A percentile compares a stretch with the other conserved stretches of the same genome.
Conservation (phyloP, 257 asterid species). For the Penstemon barbatus region DNA sequence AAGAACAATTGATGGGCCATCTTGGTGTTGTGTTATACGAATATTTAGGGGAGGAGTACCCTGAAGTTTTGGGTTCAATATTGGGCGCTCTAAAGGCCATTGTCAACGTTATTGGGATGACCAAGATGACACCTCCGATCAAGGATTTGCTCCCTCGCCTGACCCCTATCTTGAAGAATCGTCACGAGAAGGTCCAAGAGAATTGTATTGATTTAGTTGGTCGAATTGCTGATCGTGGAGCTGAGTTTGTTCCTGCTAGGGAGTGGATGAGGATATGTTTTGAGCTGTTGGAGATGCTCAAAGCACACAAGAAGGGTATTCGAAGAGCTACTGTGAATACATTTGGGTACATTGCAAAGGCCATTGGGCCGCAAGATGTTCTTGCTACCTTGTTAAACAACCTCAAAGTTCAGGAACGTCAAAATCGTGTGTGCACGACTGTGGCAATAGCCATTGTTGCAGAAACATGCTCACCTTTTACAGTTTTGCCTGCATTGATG, state of each 20-base stretch:
- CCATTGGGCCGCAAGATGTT: slow-evolving; percentile 89
- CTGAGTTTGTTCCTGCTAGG: slow-evolving; percentile 91
- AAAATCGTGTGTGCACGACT: slow-evolving; percentile 92
- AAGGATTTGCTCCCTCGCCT: slow-evolving; percentile 93
- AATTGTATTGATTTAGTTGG: slow-evolving; percentile 92
- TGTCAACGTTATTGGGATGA: slow-evolving; percentile 92
- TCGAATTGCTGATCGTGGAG: slow-evolving; percentile 89
- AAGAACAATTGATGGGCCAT: slow-evolving; percentile 90
- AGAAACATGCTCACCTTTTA: slow-evolving; percentile 87
- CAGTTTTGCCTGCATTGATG: slow-evolving; percentile 87
- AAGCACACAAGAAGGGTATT: slow-evolving; percentile 90
- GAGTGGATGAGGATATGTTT: slow-evolving; percentile 97
- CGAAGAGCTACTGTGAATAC: slow-evolving; percentile 94
- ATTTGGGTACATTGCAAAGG: slow-evolving; percentile 87
- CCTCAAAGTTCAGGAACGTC: slow-evolving; percentile 91
- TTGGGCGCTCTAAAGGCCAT: slow-evolving; percentile 88
- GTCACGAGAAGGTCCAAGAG: slow-evolving; percentile 92
- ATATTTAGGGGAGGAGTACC: slow-evolving; percentile 88
- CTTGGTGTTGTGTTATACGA: slow-evolving; percentile 88
- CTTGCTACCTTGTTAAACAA: slow-evolving; percentile 84
- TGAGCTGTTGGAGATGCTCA: slow-evolving; percentile 94
- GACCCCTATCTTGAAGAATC: slow-evolving; percentile 87
- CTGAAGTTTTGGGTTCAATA: slow-evolving; percentile 87
- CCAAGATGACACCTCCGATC: slow-evolving; percentile 92
- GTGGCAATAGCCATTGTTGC: slow-evolving; percentile 97